Percentiles rank a stretch among this genome's conserved stretches.
phyloP scores from a whole-genome alignment of 2,329 filamentous ascomycete species.

The Berkeleyomyces basicola region DNA sequence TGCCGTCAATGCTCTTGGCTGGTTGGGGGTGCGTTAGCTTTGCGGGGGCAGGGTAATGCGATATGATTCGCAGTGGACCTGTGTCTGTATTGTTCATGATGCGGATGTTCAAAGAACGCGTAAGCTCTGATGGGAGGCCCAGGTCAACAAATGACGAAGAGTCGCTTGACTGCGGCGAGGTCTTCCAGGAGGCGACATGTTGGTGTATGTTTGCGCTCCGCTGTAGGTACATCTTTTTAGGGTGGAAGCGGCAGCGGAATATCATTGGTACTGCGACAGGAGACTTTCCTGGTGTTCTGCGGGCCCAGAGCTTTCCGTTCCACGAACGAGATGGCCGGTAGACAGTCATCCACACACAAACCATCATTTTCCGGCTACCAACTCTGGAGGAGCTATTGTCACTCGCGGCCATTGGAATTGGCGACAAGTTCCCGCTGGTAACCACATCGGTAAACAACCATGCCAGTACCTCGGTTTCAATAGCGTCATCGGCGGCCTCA shows the following conservation, averaged over 20 bases:
- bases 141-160: neutral
- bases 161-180: neutral
- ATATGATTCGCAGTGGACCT: conserved; percentile 10
- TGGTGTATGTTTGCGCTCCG: neutral
- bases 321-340: conserved; percentile 9
- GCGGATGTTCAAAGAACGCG: conserved; percentile 8
- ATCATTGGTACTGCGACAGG: conserved; percentile 14
- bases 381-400: neutral
- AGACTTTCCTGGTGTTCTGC: conserved; percentile 10
- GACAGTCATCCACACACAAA: conserved; percentile 15
- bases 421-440: conserved; percentile 7
- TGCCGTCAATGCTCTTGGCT: conserved; percentile 8
- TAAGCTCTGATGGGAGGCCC: neutral
- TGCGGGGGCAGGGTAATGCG: conserved; percentile 12
- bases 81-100: conserved; percentile 9
- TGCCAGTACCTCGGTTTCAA: conserved; percentile 12
- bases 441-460: conserved; percentile 15
- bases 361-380: conserved; percentile 13
- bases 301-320: conserved; percentile 8
- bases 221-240: conserved; percentile 14
- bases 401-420: conserved; percentile 1
- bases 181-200: neutral
- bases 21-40: conserved; percentile 8
- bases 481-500: conserved; percentile 1
- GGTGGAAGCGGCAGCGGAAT: conserved; percentile 13